Percentiles rank a stretch among this genome's conserved stretches.
Conservation (phyloP, 495 filamentous ascomycete genomes). For the Hypomontagnella submonticulosa region DNA sequence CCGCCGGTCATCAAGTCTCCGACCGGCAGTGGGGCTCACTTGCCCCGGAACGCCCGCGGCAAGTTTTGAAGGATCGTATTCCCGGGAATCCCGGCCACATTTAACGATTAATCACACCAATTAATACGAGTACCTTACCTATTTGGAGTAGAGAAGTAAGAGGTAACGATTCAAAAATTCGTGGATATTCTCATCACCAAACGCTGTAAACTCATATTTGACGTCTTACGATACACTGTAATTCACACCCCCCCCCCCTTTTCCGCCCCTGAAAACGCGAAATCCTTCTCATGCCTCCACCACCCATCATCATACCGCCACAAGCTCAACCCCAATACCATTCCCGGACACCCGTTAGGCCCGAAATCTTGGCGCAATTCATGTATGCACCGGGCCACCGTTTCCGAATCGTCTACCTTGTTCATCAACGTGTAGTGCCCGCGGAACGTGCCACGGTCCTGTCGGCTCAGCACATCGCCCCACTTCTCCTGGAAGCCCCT, state of each 20-base stretch:
- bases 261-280: conserved; percentile 9
- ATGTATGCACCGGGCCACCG: conserved; percentile 4
- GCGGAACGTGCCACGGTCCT: conserved; percentile 19
- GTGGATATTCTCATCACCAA: no score
- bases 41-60: background rate
- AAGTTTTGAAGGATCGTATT: no score
- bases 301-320: conserved; percentile 28
- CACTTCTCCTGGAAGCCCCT: conserved; percentile 14
- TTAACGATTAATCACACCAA: no score
- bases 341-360: conserved; percentile 2
- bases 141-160: no score
- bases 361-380: conserved; percentile 7
- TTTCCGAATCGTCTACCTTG: conserved; percentile 10
- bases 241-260: background rate
- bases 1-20: conserved; percentile 19
- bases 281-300: conserved; percentile 23
- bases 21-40: conserved; percentile 3
- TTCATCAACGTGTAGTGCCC: conserved; percentile 30
- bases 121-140: no score
- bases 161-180: no score
- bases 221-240: background rate
- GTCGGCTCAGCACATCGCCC: conserved; percentile 17
- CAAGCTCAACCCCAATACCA: conserved; percentile 15
- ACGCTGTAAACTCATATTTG: no score
- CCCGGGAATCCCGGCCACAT: no score